Evolutionary conservation across 139 green algal genomes (phyloP).

Genomic region (Auxenochlorella protothecoides): DNA sequence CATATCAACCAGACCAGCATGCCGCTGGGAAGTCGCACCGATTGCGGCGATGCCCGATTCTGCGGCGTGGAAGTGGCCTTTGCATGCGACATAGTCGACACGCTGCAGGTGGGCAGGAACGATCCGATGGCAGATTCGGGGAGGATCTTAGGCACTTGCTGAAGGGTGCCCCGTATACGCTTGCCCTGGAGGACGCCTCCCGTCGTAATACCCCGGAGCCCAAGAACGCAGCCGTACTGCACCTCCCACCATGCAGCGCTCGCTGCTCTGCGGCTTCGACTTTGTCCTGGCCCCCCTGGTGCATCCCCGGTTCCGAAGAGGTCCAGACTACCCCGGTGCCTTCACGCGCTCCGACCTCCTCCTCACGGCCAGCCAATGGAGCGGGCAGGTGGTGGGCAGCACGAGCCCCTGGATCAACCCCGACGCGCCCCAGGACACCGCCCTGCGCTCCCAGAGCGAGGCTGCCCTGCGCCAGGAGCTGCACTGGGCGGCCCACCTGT

Average conservation of each 20-base stretch:
- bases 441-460: slow-evolving; percentile 33
- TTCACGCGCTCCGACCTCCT: slow-evolving; percentile 56
- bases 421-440: slow-evolving; percentile 38
- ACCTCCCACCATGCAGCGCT: slow-evolving; percentile 26
- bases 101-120: slow-evolving; percentile 40
- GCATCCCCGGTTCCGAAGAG: slow-evolving; percentile 10
- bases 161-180: no score
- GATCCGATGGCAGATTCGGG: no score
- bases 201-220: no score
- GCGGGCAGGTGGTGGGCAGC: slow-evolving; percentile 63
- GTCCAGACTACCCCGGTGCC: slow-evolving; percentile 27
- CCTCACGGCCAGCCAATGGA: slow-evolving; percentile 48
- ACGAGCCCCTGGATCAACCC: slow-evolving; percentile 71
- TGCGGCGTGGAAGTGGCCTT: slow-evolving; percentile 64
- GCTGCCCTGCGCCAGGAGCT: slow-evolving; percentile 71
- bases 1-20: slow-evolving; percentile 32
- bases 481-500: slow-evolving; percentile 82
- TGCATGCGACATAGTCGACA: slow-evolving; percentile 35
- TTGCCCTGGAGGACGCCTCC: no score
- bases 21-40: slow-evolving; percentile 75
- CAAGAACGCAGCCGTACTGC: no score
- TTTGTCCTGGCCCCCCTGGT: slow-evolving; percentile 77
- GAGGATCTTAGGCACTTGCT: no score
- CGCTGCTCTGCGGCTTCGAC: slow-evolving; percentile 74
- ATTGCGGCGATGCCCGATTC: slow-evolving; percentile 78